Evolutionary conservation across 192 early-diverging fungal species (phyloP).

Genomic region (Dimargaris verticillata): DNA sequence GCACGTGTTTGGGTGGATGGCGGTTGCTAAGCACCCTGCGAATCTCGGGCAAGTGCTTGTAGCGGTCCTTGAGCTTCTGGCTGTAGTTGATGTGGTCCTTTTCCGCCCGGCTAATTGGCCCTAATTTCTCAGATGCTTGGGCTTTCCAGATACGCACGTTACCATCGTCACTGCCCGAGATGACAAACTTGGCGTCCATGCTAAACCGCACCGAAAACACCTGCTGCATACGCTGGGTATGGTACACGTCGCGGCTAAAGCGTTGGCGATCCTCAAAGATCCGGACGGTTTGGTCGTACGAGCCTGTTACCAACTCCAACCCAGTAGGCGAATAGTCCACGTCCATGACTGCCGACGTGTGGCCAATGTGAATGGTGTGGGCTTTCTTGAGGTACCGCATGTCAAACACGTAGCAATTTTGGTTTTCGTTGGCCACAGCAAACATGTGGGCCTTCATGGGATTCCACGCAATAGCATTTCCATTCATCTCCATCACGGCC

Average conservation of each 20-base stretch:
- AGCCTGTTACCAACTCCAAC: conserved; percentile 83
- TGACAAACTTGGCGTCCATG: conserved; percentile 87
- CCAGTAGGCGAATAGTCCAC: conserved; percentile 97
- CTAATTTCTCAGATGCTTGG: conserved; percentile 71
- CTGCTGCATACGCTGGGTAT: conserved; percentile 96
- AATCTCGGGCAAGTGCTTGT: conserved; percentile 80
- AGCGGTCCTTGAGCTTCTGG: conserved; percentile 83
- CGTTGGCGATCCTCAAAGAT: conserved; percentile 73
- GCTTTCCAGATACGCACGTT: conserved; percentile 97
- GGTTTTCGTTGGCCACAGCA: conserved; percentile 89
- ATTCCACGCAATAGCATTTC: conserved; percentile 97
- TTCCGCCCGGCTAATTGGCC: conserved; percentile 58
- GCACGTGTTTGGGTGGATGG: too few species aligned
- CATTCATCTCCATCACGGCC: conserved; percentile 62
- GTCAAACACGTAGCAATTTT: conserved; percentile 93
- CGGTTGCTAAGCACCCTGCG: conserved; percentile 45
- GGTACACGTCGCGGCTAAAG: conserved; percentile 68
- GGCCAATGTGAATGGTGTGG: conserved; percentile 79
- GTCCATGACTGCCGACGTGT: conserved; percentile 94
- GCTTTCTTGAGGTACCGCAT: conserved; percentile 88
- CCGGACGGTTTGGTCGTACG: conserved; percentile 87
- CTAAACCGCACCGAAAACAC: conserved; percentile 84
- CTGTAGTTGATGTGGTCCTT: conserved; percentile 60
- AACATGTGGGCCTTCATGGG: conserved; percentile 98
- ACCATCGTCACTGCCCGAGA: conserved; percentile 94